Evolutionary conservation across 2,329 filamentous ascomycete species (phyloP), one percentile per base, ranked within the genome.

Genomic region (Claviceps purpurea): DNA sequence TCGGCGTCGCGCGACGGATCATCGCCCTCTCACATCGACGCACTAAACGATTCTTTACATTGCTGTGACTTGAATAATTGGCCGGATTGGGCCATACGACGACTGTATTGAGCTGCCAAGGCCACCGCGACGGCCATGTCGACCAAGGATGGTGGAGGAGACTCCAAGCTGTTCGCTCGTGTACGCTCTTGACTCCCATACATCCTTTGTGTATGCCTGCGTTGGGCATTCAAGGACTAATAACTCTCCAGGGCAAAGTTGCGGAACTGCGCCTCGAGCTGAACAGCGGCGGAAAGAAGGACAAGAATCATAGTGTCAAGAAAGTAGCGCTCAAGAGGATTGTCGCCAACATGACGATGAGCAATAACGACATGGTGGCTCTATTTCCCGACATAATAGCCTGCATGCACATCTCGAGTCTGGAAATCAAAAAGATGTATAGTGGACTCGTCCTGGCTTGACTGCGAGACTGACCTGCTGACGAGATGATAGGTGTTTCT

Each of bases 261-360:
- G 90, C 91, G 56, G 93, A 98, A 79, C 77, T 98, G 65, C 89
- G 93, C 68, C 81, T 87, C 67, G 93, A 98, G 75, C 81, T 98
- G 66, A 90, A 89, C 70, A 88, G 84, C 70, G 89, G 89, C 66
- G 85, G 87, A 59, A 96, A 95, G 76, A 98, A 97, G 75, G 93
- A 98, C 74, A 97, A 96, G 79, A 95, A 94, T 72, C 85, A 89
- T 71, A 79, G 85, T 45, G 82, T 82, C 59, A 98, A 97, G 77
- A 97, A 97, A 79, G 94, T 96, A 65, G 90, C 93, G 11, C 78
- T 98, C 57, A 98, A 98, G 79, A 96, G 96, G 78, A 97, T 98
- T 60, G 93, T 98, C 61, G 93, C 93, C 67, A 98, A 98, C 68
- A 98, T 98, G 93, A 98, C 93, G 58, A 98, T 98, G 93, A 97